These are phyloP conservation scores for Phytopythium aichiense DNA, from an alignment of 352 stramenopile species.

Conservation along the genomic window DNA sequence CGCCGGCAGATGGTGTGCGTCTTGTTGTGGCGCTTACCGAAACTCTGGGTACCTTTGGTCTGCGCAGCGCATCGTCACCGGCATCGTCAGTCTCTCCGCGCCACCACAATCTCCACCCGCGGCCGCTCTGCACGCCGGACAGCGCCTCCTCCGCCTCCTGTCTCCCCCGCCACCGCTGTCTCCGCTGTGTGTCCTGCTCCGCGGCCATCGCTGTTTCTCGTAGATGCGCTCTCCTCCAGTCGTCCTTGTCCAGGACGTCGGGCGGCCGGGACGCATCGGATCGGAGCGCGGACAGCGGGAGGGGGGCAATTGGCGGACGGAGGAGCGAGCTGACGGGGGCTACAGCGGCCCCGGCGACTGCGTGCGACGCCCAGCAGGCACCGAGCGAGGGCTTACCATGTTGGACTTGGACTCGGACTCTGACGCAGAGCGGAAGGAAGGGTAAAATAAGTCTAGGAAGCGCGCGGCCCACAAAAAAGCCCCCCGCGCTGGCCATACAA, in stretches of 20 bases:
- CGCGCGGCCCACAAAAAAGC: constrained; percentile 24
- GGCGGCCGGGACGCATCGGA: background rate
- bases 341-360: background rate
- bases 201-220: background rate
- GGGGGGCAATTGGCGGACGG: background rate
- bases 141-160: background rate
- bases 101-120: background rate
- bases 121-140: background rate
- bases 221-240: background rate
- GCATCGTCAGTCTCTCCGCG: constrained; percentile 13
- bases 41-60: constrained; percentile 99
- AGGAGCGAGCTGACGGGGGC: background rate
- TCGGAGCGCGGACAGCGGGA: background rate
- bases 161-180: background rate
- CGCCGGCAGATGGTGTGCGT: constrained; percentile 99
- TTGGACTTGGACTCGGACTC: constrained; percentile 84
- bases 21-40: constrained; percentile 99
- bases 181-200: background rate
- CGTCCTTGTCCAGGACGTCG: background rate
- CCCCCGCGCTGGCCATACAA: constrained; percentile 46
- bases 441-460: constrained; percentile 71
- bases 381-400: constrained; percentile 55
- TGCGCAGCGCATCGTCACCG: constrained; percentile 36
- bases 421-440: constrained; percentile 85
- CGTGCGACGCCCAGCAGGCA: background rate